Evolutionary conservation across 2,329 filamentous ascomycete genomes (phyloP), one percentile per base, ranked within the genome.

Genomic region (Penicillium digitatum): DNA sequence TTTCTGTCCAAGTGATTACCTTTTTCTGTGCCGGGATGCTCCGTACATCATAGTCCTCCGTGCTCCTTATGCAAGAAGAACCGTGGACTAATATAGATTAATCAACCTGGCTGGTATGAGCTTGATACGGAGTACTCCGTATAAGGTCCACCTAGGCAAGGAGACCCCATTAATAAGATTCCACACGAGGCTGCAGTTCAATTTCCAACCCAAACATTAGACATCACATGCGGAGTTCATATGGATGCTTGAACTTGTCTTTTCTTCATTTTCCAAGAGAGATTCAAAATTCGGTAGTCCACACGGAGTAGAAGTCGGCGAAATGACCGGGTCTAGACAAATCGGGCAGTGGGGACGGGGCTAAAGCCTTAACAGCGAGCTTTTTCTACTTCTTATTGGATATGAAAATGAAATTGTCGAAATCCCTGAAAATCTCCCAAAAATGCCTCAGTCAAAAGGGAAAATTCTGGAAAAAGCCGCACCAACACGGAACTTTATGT

Each of bases 341-440:
- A 50, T 50, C 20, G 12, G 48, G 42, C 18, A 43, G 52, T 54
- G 52, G 52, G 39, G 46, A 39, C 46, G 26, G 44, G 29, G 12
- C 18, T 38, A 54, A 37, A 49, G 38, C 38, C 35, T 35, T 31
- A 34, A 32, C 12, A 18, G 20, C 2, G 31, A 11, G 9, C 1
- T 6, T 10, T 10, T 2, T 14, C 14, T 7, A 16, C 11, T 29
- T 43, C 42, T 18, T 16, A 40, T 48, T 48, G 34, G 37, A n/a
- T 16, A 24, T 22, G 38, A 40, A 40, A 40, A 16, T 40, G 38
- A 40, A 40, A 40, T 9, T 40, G 1, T 10, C 34, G 5, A 37
- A 18, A 18, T 37, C 34, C n/a, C n/a, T n/a, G 26, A 20, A 52
- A 39, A 35, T 24, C 20, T 31, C 20, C n/a, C 16, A 20, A 40